phyloP scores from a whole-genome alignment of 129 eudicot species.

The Solidago caesia region DNA sequence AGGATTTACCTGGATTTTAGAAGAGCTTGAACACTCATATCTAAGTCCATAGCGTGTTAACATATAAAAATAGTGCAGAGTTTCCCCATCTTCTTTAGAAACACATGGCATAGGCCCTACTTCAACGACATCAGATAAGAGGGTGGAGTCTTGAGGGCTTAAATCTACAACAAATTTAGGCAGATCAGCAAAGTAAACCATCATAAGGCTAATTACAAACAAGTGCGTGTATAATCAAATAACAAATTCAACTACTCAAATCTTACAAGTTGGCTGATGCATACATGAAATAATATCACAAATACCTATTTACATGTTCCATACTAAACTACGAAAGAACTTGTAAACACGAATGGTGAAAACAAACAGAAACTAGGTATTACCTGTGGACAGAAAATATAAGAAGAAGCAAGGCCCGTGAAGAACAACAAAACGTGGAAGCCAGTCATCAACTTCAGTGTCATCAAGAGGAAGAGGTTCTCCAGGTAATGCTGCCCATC shows the following conservation, averaged over 20 bases:
- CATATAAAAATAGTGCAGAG: constrained; percentile 63
- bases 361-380: neutral
- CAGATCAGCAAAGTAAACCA: constrained; percentile 16
- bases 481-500: constrained; percentile 98
- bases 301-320: neutral
- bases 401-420: constrained; percentile 80
- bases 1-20: constrained; percentile 65
- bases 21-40: constrained; percentile 77
- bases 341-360: neutral
- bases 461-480: constrained; percentile 92
- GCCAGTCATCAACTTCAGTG: constrained; percentile 89
- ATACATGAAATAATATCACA: neutral
- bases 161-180: constrained; percentile 54
- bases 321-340: neutral
- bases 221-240: constrained; percentile 5
- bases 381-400: constrained; percentile 73
- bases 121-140: constrained; percentile 78
- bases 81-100: constrained; percentile 64
- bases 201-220: constrained; percentile 22
- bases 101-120: constrained; percentile 67
- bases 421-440: constrained; percentile 94
- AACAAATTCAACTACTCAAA: neutral
- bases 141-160: constrained; percentile 89
- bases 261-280: neutral
- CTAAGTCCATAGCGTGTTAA: constrained; percentile 79